These are phyloP conservation scores for Fusarium scirpi DNA, from an alignment of 2,329 filamentous ascomycete genomes.

Conservation along the genomic window DNA sequence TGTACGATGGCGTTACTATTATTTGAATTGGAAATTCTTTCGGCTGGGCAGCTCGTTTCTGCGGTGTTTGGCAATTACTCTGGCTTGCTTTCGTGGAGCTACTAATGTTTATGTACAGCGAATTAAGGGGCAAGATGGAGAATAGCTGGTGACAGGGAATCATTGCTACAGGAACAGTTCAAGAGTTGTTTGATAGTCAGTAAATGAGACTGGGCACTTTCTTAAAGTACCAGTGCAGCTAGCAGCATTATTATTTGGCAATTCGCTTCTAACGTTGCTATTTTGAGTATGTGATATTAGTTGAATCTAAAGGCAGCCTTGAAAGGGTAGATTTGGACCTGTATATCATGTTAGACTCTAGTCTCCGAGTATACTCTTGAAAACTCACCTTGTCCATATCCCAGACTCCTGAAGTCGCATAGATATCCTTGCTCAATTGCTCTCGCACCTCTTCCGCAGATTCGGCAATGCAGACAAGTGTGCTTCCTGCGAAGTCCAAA, in stretches of 20 bases:
- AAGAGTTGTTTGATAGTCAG: not conserved
- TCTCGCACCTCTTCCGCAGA: conserved; percentile 77
- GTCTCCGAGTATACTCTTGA: not conserved
- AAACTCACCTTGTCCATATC: conserved; percentile 73
- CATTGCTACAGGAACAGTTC: not conserved
- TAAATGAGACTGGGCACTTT: conserved; percentile 13
- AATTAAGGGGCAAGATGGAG: not conserved
- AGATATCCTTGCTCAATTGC: conserved; percentile 77
- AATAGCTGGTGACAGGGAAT: not conserved
- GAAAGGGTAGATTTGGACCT: conserved; percentile 65
- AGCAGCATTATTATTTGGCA: not conserved
- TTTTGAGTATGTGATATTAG: conserved; percentile 9
- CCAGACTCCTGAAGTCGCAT: conserved; percentile 80
- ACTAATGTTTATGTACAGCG: conserved; percentile 17
- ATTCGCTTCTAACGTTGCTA: no score
- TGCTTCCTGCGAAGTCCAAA: conserved; percentile 79
- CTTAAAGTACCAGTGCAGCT: not conserved
- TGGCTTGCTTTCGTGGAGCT: conserved; percentile 16
- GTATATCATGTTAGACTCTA: not conserved
- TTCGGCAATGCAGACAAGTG: conserved; percentile 74
- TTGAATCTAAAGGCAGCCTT: conserved; percentile 56
- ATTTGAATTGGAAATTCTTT: conserved; percentile 31
- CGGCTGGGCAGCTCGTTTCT: conserved; percentile 26
- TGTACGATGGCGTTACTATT: conserved; percentile 42
- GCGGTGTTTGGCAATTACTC: conserved; percentile 29